These are phyloP conservation scores for Phoma sp. DNA, from an alignment of 2,329 filamentous ascomycete species.

Conservation along the genomic window DNA sequence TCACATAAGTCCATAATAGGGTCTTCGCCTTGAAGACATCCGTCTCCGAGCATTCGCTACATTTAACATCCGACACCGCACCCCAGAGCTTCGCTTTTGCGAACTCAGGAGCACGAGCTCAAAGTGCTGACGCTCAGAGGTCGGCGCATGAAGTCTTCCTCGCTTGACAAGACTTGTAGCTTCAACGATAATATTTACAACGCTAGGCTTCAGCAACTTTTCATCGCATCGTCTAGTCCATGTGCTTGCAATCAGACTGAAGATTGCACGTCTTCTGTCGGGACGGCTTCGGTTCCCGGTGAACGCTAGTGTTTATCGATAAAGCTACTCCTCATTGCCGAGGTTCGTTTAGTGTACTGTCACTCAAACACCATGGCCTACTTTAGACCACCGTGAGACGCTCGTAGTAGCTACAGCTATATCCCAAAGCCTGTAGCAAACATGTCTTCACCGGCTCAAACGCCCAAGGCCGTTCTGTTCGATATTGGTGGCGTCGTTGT, in stretches of 20 bases:
- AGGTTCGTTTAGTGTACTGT: conserved; percentile 27
- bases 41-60: background rate
- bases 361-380: conserved; percentile 23
- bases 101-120: background rate
- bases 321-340: conserved; percentile 29
- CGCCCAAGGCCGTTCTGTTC: conserved; percentile 67
- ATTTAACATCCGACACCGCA: background rate
- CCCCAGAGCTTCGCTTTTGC: background rate
- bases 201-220: background rate
- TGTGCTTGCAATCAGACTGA: background rate
- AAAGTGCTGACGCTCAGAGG: background rate
- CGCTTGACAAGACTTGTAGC: background rate
- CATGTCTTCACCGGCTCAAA: conserved; percentile 20
- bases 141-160: background rate
- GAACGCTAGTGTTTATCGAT: conserved; percentile 25
- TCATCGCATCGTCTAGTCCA: background rate
- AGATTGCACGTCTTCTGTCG: background rate
- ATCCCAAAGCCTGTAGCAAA: background rate
- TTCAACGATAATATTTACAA: no score
- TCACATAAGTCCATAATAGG: no score
- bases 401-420: conserved; percentile 7
- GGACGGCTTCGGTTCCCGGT: background rate
- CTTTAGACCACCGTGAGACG: conserved; percentile 27
- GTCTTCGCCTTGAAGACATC: background rate
- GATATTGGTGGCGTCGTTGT: conserved; percentile 98